Evolutionary conservation across 345 rosid species (phyloP), one percentile per base, ranked within the genome.

Genomic region (Bruguiera parviflora): DNA sequence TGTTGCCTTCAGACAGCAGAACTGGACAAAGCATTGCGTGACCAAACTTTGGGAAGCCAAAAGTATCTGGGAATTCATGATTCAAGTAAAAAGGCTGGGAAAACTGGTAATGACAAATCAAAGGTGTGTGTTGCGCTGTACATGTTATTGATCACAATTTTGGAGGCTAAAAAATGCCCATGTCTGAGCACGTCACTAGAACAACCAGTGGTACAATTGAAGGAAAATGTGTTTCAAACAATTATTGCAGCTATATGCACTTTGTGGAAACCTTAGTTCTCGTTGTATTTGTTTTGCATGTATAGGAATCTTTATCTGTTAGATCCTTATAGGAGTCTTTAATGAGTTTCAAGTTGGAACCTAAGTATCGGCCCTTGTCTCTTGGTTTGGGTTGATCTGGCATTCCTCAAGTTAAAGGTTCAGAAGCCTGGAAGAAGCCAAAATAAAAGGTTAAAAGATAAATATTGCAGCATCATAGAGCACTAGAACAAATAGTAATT

Each of bases 1-100:
- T n/a, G 68, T 58, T 78, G 24, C 51, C 55, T 71, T 74, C 91
- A 93, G 97, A 80, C 86, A 66, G 94, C 86, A 16, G 89, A 93
- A 75, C 77, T 77, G 65, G 98, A 89, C 72, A 69, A 73, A 49
- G 83, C 63, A 65, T 71, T 66, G 67, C 84, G 74, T 13, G 85
- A 68, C 66, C 88, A 61, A 63, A 75, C 63, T 64, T 57, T 62
- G 70, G 73, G 80, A 75, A 67, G 67, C 62, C 64, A n/a, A 67
- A 74, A 75, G 27, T 66, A 73, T 35, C 37, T 31, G 29, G 81
- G 71, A 77, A 47, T 37, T 62, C 49, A 22, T 49, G 71, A 65
- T 68, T 66, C 81, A 37, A 75, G 67, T 29, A 29, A 27, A 65
- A 80, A 65, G 46, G 69, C 86, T n/a, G 71, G 67, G 62, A 73